phyloP scores from a whole-genome alignment of 257 asterid genomes.

The Rauvolfia tetraphylla region DNA sequence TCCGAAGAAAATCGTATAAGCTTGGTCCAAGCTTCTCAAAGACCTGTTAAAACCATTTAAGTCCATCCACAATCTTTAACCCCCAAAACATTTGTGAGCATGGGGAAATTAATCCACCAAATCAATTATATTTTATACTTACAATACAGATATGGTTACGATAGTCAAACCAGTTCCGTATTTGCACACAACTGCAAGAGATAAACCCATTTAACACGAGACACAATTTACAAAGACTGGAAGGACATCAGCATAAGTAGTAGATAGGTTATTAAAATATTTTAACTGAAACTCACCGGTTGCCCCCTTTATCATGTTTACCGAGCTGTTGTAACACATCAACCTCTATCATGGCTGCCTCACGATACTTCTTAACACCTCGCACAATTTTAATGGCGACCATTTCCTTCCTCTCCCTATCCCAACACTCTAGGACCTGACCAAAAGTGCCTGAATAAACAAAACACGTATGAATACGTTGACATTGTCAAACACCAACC shows the following conservation, averaged over 20 bases:
- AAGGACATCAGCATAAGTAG: neutral
- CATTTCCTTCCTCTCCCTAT: slow-evolving; percentile 72
- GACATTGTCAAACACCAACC: neutral
- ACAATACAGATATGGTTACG: slow-evolving; percentile 99
- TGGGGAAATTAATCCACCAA: slow-evolving; percentile 80
- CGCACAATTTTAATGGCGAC: slow-evolving; percentile 89
- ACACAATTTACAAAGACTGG: slow-evolving; percentile 24
- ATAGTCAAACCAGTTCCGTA: slow-evolving; percentile 99
- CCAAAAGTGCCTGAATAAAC: slow-evolving; percentile 60
- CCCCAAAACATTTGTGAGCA: slow-evolving; percentile 47
- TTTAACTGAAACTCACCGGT: slow-evolving; percentile 54
- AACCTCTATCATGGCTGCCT: slow-evolving; percentile 87
- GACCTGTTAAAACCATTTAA: slow-evolving; percentile 88
- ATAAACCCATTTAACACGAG: slow-evolving; percentile 76
- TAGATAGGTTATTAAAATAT: neutral
- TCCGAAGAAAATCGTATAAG: slow-evolving; percentile 97
- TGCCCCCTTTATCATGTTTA: slow-evolving; percentile 78
- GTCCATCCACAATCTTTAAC: slow-evolving; percentile 62
- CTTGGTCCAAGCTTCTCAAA: slow-evolving; percentile 99
- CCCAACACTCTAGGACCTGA: slow-evolving; percentile 96
- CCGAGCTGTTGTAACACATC: slow-evolving; percentile 85
- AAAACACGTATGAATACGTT: neutral
- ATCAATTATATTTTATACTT: slow-evolving; percentile 60
- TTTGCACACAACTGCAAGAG: slow-evolving; percentile 99
- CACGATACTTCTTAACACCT: slow-evolving; percentile 78